Base-by-base conservation (phyloP, 331 rosid species). In the Acacia concinna region DNA sequence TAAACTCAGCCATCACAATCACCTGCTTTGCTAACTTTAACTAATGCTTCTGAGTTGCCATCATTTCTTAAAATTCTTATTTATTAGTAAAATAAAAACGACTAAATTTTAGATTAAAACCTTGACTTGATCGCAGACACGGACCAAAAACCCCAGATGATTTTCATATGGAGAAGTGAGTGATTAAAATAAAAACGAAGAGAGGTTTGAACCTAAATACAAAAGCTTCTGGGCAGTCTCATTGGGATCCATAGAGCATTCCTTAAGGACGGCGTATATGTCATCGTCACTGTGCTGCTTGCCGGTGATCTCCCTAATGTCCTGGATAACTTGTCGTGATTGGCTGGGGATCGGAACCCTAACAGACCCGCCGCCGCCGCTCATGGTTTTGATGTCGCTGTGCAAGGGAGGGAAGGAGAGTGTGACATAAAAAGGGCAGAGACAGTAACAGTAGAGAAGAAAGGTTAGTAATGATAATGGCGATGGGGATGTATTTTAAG, bases 211-310 rank as follows among this genome's bases (percentile, higher is more conserved):
- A 90, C 98, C 98, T 84, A 88, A 74, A 86, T 90, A 89, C 72
- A 94, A 74, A 76, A 94, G 96, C 91, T 88, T 90, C 81, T 92
- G 94, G 63, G 86, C 86, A 49, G 98, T 90, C 85, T 94, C 98
- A 49, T 90, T 85, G 83, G 97, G 98, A 92, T 94, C 98, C 98
- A 94, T 90, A 30, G 93, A 85, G 25, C 89, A 92, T 81, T 94
- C 97, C 23, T 31, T 79, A 59, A 92, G 96, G 83, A 94, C 89
- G 10, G 91, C 78, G 81, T 85, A 94, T 87, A 94, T 90, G 57
- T 94, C 98, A 3, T 94, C 98, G 88, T 94, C 97, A 81, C 93
- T 83, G 86, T 92, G 98, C 74, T 88, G 94, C 68, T 92, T 94
- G 15, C 90, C 91, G 38, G 97, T 90, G 83, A 90, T 94, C 88